Base-by-base conservation (phyloP, 164 flowering plant genomes). In the Platanus orientalis region DNA sequence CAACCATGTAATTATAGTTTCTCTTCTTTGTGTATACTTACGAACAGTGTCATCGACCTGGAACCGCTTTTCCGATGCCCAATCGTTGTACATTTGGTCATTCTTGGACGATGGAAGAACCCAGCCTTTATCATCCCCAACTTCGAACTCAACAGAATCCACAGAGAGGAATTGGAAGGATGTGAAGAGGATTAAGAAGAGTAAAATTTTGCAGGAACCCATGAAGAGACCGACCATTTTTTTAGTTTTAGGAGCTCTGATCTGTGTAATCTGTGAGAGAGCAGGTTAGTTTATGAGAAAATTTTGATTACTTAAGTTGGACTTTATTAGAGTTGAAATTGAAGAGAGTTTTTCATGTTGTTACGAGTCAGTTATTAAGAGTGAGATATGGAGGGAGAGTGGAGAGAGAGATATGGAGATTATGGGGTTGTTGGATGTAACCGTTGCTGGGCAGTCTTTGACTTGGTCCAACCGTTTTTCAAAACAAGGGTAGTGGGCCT, bases 41-140 rank as follows among this genome's bases (percentile, higher is more conserved):
- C 96, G 75, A 14, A 89, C 24, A 28, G 84, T 78, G 71, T 89
- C 90, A n/a, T 67, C 54, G 50, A 82, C 69, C 12, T 76, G 77
- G 63, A 89, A 86, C 54, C 96, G 62, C 44, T 86, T 75, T 0
- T 72, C 28, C 2, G 90, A 79, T 1, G 92, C 96, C 96, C 96
- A 89, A 0, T 77, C 36, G 67, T 89, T 82, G 76, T 75, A 89
- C 2, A 66, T 2, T 23, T 81, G 54, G 5, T 24, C 62, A 21
- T 70, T 19, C 53, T 75, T 76, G 1, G 77, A 30, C 6, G 76
- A 70, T 23, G 88, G 95, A 24, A 80, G 49, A 20, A 13, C 56
- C 96, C 96, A 89, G 16, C 86, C 87, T 12, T 69, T 54, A 0
- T 76, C 66, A 2, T 72, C 87, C 4, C 89, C 90, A n/a, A 86